A percentile compares a stretch with the other conserved stretches of the same genome.
These are phyloP conservation scores for Aureobasidium sp. DNA, from an alignment of 2,329 filamentous ascomycete species.

Conservation along the genomic window DNA sequence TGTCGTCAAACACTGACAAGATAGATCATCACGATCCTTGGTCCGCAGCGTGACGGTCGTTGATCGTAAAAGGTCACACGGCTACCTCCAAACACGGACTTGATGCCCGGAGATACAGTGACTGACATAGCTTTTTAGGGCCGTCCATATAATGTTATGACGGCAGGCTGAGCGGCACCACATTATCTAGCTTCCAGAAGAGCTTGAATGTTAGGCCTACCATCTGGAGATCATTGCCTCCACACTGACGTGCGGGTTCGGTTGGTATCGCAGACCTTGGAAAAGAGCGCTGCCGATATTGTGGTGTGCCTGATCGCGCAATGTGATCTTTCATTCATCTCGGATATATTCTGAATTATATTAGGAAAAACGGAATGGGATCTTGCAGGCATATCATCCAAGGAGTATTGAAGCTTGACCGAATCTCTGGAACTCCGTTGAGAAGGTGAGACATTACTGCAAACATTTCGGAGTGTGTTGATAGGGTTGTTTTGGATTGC, in stretches of 20 bases:
- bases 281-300: background rate
- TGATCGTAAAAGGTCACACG: background rate
- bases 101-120: background rate
- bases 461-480: background rate
- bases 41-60: background rate
- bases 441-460: background rate
- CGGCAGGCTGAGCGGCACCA: background rate
- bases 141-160: background rate
- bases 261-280: background rate
- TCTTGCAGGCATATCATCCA: background rate
- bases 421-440: background rate
- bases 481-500: constrained; percentile 1
- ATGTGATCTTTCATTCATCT: background rate
- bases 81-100: background rate
- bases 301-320: constrained; percentile 1
- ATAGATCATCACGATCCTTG: background rate
- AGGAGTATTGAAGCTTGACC: background rate
- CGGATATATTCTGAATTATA: background rate
- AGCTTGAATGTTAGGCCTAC: background rate
- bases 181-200: background rate
- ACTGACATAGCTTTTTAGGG: background rate
- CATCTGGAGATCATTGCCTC: background rate
- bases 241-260: background rate
- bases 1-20: constrained; percentile 1
- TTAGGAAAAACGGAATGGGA: background rate